Evolutionary conservation across 805 yeast genomes (phyloP), one percentile per base, ranked within the genome.

Genomic region (Yarrowia keelungensis): DNA sequence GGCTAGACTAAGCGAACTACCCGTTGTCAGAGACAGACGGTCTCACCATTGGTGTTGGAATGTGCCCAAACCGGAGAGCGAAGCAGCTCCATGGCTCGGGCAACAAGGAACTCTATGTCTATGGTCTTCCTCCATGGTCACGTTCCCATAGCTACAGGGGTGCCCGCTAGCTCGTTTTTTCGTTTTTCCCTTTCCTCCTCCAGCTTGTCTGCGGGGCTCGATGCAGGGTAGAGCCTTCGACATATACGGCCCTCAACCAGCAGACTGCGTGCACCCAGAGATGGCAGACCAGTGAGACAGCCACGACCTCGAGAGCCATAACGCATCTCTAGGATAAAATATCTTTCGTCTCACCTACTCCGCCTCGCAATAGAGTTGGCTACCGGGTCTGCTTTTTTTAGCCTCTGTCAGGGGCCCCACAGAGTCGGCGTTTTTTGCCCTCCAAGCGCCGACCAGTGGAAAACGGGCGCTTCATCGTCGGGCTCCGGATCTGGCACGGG

Each of bases 91-190:
- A 12, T 12, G n/a, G 19, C 10, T 19, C 50, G 5, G 16, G 5
- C n/a, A 4, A 19, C 41, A n/a, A 35, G 26, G 8, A 50, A 35
- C 41, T 35, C 56, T 35, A 35, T 35, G 22, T 5, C 8, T 19
- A 26, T 26, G 32, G n/a, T 10, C 22, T 32, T n/a, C 54, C 8
- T 4, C 3, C 32, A 14, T 47, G 43, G 58, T 51, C 58, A 51
- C 58, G 58, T 51, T 51, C 58, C 19, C 43, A 8, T 36, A 19
- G 32, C 16, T 51, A 51, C 58, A 51, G 58, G 58, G 58, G 58
- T 51, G 39, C 12, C 19, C 1, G 42, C 19, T 12, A 16, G 19
- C 22, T 39, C 22, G n/a, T 8, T 12, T 19, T 38, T 39, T 38
- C 32, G 26, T 19, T 12, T 36, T 16, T 15, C 11, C 5, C 14